Base-by-base conservation (phyloP, 129 eudicot species). In the Lonicera japonica region DNA sequence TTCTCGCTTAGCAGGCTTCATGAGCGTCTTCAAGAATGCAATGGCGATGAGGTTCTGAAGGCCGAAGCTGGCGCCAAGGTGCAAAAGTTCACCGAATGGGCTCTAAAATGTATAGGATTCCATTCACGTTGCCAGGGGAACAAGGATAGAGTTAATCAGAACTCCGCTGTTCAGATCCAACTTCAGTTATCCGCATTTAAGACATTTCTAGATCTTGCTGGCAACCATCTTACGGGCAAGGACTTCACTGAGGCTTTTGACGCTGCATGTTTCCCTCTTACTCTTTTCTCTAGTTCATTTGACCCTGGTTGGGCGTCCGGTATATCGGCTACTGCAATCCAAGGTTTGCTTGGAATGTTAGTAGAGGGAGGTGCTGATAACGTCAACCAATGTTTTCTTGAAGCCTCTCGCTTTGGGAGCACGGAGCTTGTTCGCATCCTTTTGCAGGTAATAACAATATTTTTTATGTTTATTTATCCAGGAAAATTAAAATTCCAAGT, bases 271-370 rank as follows among this genome's bases (percentile, higher is more conserved):
- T 91, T 91, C 55, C 97, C 97, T 46, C 97, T 91, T 54, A 91
- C 97, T 57, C 95, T 91, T 15, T 91, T 91, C 75, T 87, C 95
- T 55, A 91, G 90, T 62, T 87, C 97, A 2, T 91, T 87, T 72
- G 97, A 91, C 71, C 90, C 97, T 25, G 96, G 96, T 29, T 91
- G 97, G 97, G 95, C 96, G 25, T 81, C 95, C 24, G 97, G 96
- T 59, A 80, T 85, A 80, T 84, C 97, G 51, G 97, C 97, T 55
- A 79, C 97, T 54, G 97, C 94, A 34, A 80, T 91, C 21, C 96
- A 91, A 69, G 97, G 97, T 65, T 76, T 91, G 80, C 73, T 91
- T 54, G 83, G 84, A 41, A 84, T 91, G 97, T 69, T 91, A 61
- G 97, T 91, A 5, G 97, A 91, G 65, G 97, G 97, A 0, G 97